Evolutionary conservation across 129 eudicot species (phyloP).

Genomic region (Silybum marianum): DNA sequence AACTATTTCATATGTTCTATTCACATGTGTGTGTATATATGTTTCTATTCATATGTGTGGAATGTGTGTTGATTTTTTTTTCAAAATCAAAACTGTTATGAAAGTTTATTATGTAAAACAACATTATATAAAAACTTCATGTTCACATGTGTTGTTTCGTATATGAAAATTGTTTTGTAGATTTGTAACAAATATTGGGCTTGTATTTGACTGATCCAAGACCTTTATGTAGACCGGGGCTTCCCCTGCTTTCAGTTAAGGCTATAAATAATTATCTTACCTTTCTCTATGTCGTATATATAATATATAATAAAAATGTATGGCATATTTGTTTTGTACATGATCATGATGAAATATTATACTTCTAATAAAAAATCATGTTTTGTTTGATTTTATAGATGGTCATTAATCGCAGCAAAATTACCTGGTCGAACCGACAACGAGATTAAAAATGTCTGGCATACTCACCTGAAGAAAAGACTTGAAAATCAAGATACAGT

Average conservation of each 20-base stretch:
- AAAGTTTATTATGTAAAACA: not conserved
- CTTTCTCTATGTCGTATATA: too few species aligned
- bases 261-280: too few species aligned
- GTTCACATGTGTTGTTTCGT: not conserved
- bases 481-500: conserved; percentile 37
- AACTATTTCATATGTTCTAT: too few species aligned
- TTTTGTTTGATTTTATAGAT: conserved; percentile 35
- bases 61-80: too few species aligned
- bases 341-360: not conserved
- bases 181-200: too few species aligned
- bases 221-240: too few species aligned
- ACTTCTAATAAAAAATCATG: not conserved
- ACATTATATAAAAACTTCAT: too few species aligned
- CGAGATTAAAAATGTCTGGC: conserved; percentile 85
- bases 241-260: too few species aligned
- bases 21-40: too few species aligned
- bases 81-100: too few species aligned
- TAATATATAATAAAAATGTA: not conserved
- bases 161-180: too few species aligned
- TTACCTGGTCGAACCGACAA: conserved; percentile 83
- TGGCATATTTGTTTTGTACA: not conserved
- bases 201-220: too few species aligned
- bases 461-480: conserved; percentile 71
- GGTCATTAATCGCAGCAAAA: conserved; percentile 78
- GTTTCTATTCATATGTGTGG: not conserved